Evolutionary conservation across 257 asterid genomes (phyloP).

Genomic region (Petrea volubilis): DNA sequence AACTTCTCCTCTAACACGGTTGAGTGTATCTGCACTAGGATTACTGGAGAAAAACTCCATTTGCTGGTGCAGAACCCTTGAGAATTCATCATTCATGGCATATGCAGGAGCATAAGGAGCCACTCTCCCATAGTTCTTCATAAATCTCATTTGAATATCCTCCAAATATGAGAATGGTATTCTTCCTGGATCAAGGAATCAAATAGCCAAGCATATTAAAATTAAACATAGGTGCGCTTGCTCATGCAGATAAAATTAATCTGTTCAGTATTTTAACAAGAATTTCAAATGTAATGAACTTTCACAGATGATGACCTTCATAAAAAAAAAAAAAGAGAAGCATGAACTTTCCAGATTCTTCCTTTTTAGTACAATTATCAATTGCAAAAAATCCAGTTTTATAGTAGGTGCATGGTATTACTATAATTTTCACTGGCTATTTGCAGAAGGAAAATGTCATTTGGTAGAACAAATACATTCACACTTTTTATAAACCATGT

Average conservation of each 20-base stretch:
- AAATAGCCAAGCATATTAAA: constrained; percentile 4
- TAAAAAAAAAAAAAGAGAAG: constrained; percentile 1
- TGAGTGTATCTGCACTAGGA: constrained; percentile 88
- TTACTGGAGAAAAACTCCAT: constrained; percentile 98
- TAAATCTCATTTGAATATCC: constrained; percentile 95
- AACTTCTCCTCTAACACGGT: constrained; percentile 94
- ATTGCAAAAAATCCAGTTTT: background rate
- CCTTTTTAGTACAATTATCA: background rate
- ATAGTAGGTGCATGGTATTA: background rate
- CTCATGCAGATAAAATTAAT: background rate
- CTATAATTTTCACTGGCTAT: background rate
- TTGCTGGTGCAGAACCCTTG: constrained; percentile 98
- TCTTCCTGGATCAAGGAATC: constrained; percentile 61
- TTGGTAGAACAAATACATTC: background rate
- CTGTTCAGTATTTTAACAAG: background rate
- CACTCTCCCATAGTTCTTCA: constrained; percentile 90
- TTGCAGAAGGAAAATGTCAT: background rate
- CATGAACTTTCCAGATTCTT: background rate
- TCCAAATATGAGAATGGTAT: constrained; percentile 93
- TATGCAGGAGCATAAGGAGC: constrained; percentile 91
- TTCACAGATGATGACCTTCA: too few relatives aligned
- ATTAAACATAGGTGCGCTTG: background rate
- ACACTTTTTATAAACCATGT: background rate
- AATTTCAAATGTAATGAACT: background rate
- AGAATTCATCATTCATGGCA: constrained; percentile 98